Conservation (phyloP, 2,329 filamentous ascomycete genomes). For the Basipetospora chlamydospora region DNA sequence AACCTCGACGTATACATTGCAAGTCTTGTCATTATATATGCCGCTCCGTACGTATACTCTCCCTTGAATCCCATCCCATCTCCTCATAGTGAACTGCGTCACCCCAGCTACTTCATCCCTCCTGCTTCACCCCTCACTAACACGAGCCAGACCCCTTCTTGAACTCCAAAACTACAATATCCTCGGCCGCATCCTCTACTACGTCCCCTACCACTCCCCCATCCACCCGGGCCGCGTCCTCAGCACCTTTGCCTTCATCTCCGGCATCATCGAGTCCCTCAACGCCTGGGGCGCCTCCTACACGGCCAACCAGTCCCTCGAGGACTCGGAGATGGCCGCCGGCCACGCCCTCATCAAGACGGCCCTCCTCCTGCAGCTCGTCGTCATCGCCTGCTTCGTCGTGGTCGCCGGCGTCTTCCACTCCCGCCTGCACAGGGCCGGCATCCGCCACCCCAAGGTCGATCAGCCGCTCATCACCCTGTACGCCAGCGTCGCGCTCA, state of each 20-base stretch:
- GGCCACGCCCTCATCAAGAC: conserved; percentile 34
- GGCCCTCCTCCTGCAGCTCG: conserved; percentile 38
- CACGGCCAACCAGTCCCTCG: conserved; percentile 28
- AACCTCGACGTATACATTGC: conserved; percentile 18
- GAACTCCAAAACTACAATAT: conserved; percentile 48
- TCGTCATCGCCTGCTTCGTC: conserved; percentile 34
- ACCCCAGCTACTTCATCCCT: neutral
- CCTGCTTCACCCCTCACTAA: no score
- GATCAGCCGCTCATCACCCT: conserved; percentile 28
- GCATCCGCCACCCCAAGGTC: conserved; percentile 18
- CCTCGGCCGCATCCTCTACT: conserved; percentile 43
- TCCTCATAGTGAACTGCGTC: no score
- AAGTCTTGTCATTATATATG: conserved; percentile 20
- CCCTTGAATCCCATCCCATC: no score
- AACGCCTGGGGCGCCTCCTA: conserved; percentile 29
- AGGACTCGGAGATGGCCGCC: conserved; percentile 20
- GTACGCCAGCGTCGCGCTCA: conserved; percentile 33
- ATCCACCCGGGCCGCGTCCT: conserved; percentile 29
- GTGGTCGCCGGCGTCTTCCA: conserved; percentile 34
- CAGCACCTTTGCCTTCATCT: conserved; percentile 30
- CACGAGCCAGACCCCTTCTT: conserved; percentile 39
- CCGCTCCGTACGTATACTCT: conserved; percentile 20
- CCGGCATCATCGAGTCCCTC: conserved; percentile 31
- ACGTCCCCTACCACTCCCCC: conserved; percentile 43
- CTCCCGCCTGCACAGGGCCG: conserved; percentile 22